Evolutionary conservation across 164 flowering plant genomes (phyloP).

Genomic region (Magnolia sinica): DNA sequence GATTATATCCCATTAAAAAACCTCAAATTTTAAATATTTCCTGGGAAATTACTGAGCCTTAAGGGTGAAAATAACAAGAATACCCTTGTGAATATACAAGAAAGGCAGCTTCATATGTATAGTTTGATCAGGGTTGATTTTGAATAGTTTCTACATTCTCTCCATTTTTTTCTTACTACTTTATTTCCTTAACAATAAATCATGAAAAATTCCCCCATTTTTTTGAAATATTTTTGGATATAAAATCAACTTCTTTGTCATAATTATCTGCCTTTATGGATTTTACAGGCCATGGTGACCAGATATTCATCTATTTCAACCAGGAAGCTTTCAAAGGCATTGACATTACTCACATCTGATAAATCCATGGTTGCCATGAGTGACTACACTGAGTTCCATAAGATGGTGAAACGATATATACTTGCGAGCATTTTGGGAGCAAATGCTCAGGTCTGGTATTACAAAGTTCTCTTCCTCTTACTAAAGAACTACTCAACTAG

Average conservation of each 20-base stretch:
- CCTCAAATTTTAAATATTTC: too few relatives aligned
- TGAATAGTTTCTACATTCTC: background rate
- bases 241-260: background rate
- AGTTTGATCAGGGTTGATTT: background rate
- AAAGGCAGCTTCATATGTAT: background rate
- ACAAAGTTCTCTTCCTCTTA: background rate
- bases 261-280: background rate
- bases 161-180: background rate
- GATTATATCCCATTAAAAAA: too few relatives aligned
- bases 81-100: background rate
- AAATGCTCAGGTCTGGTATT: slow-evolving; percentile 69
- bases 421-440: slow-evolving; percentile 64
- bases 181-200: background rate
- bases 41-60: too few relatives aligned
- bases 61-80: background rate
- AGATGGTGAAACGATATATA: slow-evolving; percentile 48
- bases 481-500: background rate
- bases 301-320: slow-evolving; percentile 77
- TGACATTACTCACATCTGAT: slow-evolving; percentile 57
- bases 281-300: slow-evolving; percentile 83
- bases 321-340: slow-evolving; percentile 75
- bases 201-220: background rate
- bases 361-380: slow-evolving; percentile 89
- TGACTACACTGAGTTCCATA: slow-evolving; percentile 84
- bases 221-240: background rate